Evolutionary conservation across 495 filamentous ascomycete genomes (phyloP).

Genomic region (Aspergillus panamensis): DNA sequence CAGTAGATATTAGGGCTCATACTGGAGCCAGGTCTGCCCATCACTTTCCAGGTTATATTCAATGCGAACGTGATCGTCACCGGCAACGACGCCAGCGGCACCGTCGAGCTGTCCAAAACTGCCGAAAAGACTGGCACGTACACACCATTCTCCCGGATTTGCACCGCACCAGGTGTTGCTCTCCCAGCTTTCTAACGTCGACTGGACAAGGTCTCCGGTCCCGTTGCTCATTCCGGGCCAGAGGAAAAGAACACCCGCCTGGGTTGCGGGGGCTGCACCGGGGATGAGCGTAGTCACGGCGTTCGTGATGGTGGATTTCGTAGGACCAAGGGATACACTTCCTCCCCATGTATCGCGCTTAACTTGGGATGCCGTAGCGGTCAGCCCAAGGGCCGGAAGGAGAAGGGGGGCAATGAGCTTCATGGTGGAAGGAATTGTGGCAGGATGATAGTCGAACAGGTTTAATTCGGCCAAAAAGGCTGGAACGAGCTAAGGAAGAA

Average conservation of each 20-base stretch:
- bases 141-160: slow-evolving; percentile 36
- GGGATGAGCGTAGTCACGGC: slow-evolving; percentile 43
- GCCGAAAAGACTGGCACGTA: slow-evolving; percentile 40
- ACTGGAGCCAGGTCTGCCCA: slow-evolving; percentile 35
- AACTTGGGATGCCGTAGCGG: background rate
- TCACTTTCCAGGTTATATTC: slow-evolving; percentile 34
- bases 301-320: slow-evolving; percentile 37
- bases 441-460: too few species aligned
- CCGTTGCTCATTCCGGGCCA: slow-evolving; percentile 47
- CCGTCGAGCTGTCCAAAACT: slow-evolving; percentile 38
- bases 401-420: background rate
- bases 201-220: slow-evolving; percentile 42
- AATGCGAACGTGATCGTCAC: slow-evolving; percentile 32
- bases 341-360: slow-evolving; percentile 39
- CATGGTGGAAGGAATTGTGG: background rate
- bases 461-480: too few species aligned
- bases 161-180: slow-evolving; percentile 37
- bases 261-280: slow-evolving; percentile 33
- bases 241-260: slow-evolving; percentile 38
- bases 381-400: background rate
- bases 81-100: slow-evolving; percentile 26
- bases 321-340: slow-evolving; percentile 39
- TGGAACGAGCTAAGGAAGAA: too few species aligned
- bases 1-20: slow-evolving; percentile 4
- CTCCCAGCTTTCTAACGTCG: slow-evolving; percentile 34